These are phyloP conservation scores for Mycosphaerelloides madeirae DNA, from an alignment of 2,329 filamentous ascomycete genomes.

Conservation along the genomic window DNA sequence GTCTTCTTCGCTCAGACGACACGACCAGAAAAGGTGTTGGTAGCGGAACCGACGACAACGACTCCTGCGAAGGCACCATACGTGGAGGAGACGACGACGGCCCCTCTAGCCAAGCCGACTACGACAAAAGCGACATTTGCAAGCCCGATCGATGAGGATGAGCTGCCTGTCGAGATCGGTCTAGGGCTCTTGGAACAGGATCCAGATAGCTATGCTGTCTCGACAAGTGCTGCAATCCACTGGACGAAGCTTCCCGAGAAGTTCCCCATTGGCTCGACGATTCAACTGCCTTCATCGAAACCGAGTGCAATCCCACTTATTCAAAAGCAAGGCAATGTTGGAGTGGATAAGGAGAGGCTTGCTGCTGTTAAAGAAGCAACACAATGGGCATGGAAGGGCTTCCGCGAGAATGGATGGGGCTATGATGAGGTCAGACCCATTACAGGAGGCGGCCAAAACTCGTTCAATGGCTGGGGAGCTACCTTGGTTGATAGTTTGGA, in stretches of 20 bases:
- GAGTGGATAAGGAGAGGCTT: constrained; percentile 58
- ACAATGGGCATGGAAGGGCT: constrained; percentile 74
- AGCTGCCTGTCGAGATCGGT: constrained; percentile 6
- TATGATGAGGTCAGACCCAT: constrained; percentile 82
- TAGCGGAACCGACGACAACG: constrained; percentile 4
- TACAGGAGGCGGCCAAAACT: constrained; percentile 62
- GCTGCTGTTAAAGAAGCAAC: constrained; percentile 68
- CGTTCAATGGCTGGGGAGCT: constrained; percentile 88
- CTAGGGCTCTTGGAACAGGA: constrained; percentile 3
- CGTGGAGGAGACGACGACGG: constrained; percentile 1
- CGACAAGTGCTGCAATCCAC: constrained; percentile 38
- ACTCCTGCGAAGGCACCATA: background rate
- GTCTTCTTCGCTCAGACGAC: background rate
- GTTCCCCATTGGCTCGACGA: constrained; percentile 74
- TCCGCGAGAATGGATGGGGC: constrained; percentile 72
- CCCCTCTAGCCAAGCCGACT: constrained; percentile 5
- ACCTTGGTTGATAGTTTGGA: constrained; percentile 79
- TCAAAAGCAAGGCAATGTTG: constrained; percentile 65
- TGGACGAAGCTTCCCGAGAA: constrained; percentile 65
- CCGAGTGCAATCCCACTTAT: constrained; percentile 69
- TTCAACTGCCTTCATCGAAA: constrained; percentile 67
- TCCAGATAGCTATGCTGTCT: constrained; percentile 3
- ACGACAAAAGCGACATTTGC: background rate
- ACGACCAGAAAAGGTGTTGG: constrained; percentile 1
- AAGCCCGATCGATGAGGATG: background rate